A percentile compares a stretch with the other conserved stretches of the same genome.
Evolutionary conservation across 164 flowering plant species (phyloP).

Genomic region (Hamamelis virginiana): DNA sequence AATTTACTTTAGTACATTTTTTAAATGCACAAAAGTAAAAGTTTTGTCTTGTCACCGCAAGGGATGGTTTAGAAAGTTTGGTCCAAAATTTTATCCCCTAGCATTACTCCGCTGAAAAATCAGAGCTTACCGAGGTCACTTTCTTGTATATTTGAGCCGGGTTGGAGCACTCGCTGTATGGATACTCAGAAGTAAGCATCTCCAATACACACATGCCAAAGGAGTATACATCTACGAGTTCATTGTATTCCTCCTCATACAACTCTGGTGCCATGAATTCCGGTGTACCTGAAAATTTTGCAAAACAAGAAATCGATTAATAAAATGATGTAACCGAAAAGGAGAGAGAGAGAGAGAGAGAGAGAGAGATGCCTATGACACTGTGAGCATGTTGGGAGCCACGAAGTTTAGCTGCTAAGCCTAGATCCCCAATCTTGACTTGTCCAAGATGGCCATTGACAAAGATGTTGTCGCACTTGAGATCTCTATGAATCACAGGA

Average conservation of each 20-base stretch:
- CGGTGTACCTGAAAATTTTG: slow-evolving; percentile 63
- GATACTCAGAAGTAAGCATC: slow-evolving; percentile 87
- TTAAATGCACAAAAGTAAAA: too few species aligned
- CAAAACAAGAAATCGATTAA: background rate
- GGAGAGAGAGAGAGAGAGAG: slow-evolving; percentile 1
- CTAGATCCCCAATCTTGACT: slow-evolving; percentile 93
- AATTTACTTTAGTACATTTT: too few species aligned
- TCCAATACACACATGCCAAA: slow-evolving; percentile 95
- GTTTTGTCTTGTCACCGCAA: too few species aligned
- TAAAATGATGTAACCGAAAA: too few species aligned
- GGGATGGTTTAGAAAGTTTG: too few species aligned
- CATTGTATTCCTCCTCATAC: slow-evolving; percentile 86
- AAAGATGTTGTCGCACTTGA: slow-evolving; percentile 93
- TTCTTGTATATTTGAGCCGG: slow-evolving; percentile 96
- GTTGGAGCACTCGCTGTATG: slow-evolving; percentile 83
- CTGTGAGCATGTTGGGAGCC: slow-evolving; percentile 77
- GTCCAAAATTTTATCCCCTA: too few species aligned
- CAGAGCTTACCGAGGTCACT: slow-evolving; percentile 68
- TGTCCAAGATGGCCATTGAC: slow-evolving; percentile 93
- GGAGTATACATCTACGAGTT: slow-evolving; percentile 85
- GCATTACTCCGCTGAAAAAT: background rate
- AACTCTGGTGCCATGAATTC: slow-evolving; percentile 97
- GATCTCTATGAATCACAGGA: slow-evolving; percentile 92
- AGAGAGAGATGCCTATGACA: slow-evolving; percentile 57
- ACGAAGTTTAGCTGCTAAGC: slow-evolving; percentile 79